Percentiles rank a stretch among this genome's conserved stretches.
Evolutionary conservation across 768 basidiomycete genomes (phyloP).

Genomic region (Clavulina sp.): DNA sequence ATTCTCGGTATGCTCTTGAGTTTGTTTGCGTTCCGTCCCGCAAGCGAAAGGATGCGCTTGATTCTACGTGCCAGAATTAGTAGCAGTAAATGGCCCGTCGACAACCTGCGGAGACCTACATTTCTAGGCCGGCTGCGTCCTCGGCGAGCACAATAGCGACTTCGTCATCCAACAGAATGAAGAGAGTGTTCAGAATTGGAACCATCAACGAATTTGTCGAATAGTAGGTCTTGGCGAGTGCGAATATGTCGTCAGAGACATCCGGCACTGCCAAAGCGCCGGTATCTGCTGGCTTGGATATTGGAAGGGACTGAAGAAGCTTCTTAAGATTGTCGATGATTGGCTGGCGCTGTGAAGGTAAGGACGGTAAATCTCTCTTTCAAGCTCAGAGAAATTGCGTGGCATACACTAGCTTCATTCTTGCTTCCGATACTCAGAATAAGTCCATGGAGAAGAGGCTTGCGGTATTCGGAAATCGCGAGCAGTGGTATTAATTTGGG

Average conservation of each 20-base stretch:
- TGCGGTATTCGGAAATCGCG: slow-evolving; percentile 42
- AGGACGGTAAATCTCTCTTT: too few relatives aligned
- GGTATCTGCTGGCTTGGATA: neutral
- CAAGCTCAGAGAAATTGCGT: slow-evolving; percentile 12
- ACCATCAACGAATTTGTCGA: slow-evolving; percentile 56
- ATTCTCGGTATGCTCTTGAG: slow-evolving; percentile 77
- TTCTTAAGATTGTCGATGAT: too few relatives aligned
- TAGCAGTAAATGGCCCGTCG: neutral
- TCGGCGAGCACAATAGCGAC: slow-evolving; percentile 33
- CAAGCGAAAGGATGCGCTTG: slow-evolving; percentile 33
- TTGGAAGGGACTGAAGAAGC: neutral
- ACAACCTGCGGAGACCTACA: slow-evolving; percentile 32
- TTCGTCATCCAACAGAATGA: slow-evolving; percentile 53
- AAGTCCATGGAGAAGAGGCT: slow-evolving; percentile 46
- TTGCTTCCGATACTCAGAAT: slow-evolving; percentile 68
- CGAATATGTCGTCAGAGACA: slow-evolving; percentile 14
- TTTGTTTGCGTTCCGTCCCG: slow-evolving; percentile 41
- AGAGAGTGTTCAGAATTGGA: slow-evolving; percentile 65
- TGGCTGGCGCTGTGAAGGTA: too few relatives aligned
- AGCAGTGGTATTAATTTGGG: slow-evolving; percentile 53
- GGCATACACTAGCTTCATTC: slow-evolving; percentile 66
- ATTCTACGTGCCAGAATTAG: slow-evolving; percentile 32
- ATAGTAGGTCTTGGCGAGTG: slow-evolving; percentile 34
- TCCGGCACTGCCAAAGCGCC: slow-evolving; percentile 21
- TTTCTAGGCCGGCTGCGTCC: slow-evolving; percentile 29